A percentile compares a stretch with the other conserved stretches of the same genome.
phyloP scores from a whole-genome alignment of 148 eudicot species.

The Vaccinium macrocarpon region DNA sequence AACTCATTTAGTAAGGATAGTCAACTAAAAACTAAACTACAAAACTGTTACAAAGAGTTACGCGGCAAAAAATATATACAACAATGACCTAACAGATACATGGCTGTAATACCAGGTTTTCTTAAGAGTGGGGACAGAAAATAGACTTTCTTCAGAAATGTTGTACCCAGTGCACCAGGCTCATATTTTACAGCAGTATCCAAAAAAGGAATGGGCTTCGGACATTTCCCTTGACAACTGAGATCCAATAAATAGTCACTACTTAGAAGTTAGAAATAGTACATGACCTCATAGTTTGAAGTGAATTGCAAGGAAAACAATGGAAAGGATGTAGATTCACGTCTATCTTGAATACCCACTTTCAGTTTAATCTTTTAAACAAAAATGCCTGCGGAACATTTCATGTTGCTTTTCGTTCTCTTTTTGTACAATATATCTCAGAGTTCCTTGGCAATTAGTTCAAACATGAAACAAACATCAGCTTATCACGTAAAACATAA shows the following conservation, averaged over 20 bases:
- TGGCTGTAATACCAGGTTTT: background rate
- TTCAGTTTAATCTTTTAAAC: background rate
- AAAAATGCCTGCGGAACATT: background rate
- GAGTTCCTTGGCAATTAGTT: background rate
- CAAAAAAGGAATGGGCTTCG: background rate
- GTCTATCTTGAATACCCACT: background rate
- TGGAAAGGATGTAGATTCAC: background rate
- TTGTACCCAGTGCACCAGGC: background rate
- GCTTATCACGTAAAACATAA: background rate
- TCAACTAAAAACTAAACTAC: background rate
- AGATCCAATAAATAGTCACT: background rate
- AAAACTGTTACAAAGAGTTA: background rate
- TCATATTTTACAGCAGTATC: background rate
- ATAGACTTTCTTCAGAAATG: background rate
- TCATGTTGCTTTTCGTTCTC: slow-evolving; percentile 1
- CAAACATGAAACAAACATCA: background rate
- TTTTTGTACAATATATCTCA: background rate
- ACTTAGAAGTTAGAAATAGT: background rate
- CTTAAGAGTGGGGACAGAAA: background rate
- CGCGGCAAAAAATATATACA: background rate
- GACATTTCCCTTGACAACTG: background rate
- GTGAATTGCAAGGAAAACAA: background rate
- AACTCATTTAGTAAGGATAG: background rate
- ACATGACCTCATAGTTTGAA: background rate
- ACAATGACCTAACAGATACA: background rate